Base-by-base conservation (phyloP, 495 filamentous ascomycete species). In the Xylaria sp. region DNA sequence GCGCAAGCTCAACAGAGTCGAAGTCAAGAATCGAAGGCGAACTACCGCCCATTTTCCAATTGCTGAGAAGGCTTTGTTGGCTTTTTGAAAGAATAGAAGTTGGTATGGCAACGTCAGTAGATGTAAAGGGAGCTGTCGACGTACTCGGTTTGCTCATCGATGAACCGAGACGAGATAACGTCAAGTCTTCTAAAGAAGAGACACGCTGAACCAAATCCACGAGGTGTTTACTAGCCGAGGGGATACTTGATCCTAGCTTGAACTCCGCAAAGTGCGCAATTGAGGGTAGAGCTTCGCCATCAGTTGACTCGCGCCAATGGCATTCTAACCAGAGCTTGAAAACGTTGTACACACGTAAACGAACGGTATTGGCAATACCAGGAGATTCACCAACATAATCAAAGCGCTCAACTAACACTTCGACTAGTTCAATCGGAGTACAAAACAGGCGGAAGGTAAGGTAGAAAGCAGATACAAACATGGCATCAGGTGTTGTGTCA, bases 241-340 rank as follows among this genome's bases (percentile, higher is more conserved):
- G 93, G 12, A 98, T 81, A 14, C 89, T 82, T 0, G 84, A 75
- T 55, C 85, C 84, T 26, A 99, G 85, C 69, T 90, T 89, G 35
- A 86, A 90, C 72, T 89, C 88, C 33, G 96, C 93, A 77, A 99
- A 99, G 29, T 86, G 79, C 31, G 89, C 80, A 71, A 99, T 96
- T 61, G 91, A 85, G 0, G 87, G 85, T 44, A 98, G 83, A 7
- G 95, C 93, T 7, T 86, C 86, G 68, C 85, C 83, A 79, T 99
- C 97, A 33, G 89, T 86, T 35, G 93, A 89, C 70, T 92, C 88
- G 33, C 92, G 90, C 97, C 97, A 99, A 81, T 98, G 93, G 3
- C 92, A 94, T 81, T 99, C 97, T 5, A 99, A 82, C 97, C 97
- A 99, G 40, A 91, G 91, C 81, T 99, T 99, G 85, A 98, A 93